Evolutionary conservation across 306 rosid species (phyloP).

Genomic region (Neltuma alba): DNA sequence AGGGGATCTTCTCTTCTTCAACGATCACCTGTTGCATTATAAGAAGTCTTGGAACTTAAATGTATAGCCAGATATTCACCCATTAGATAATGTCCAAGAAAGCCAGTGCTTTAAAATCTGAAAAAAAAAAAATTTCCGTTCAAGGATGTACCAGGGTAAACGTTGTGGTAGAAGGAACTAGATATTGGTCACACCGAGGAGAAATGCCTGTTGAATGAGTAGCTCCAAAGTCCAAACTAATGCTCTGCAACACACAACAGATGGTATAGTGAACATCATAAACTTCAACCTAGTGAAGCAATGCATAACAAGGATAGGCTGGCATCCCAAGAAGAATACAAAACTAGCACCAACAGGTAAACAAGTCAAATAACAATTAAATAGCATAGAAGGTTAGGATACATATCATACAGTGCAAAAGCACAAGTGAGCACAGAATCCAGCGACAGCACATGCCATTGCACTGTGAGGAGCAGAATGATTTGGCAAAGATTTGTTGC

Average conservation of each 20-base stretch:
- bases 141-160: conserved; percentile 27
- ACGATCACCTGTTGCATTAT: conserved; percentile 12
- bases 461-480: conserved; percentile 33
- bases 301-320: conserved; percentile 8
- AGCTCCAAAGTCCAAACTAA: conserved; percentile 28
- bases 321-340: conserved; percentile 22
- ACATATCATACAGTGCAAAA: conserved; percentile 24
- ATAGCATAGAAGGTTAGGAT: conserved; percentile 10
- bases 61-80: conserved; percentile 15
- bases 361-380: conserved; percentile 23
- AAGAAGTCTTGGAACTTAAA: conserved; percentile 11
- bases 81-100: conserved; percentile 27
- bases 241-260: conserved; percentile 32
- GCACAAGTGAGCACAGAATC: background rate
- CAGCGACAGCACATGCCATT: conserved; percentile 12
- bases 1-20: conserved; percentile 23
- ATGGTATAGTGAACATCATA: conserved; percentile 28
- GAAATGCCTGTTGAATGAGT: conserved; percentile 23
- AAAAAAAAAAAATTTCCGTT: conserved; percentile 15
- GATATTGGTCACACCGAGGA: conserved; percentile 19
- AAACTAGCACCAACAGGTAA: conserved; percentile 9
- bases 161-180: conserved; percentile 27
- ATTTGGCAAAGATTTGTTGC: conserved; percentile 30
- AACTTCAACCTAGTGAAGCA: conserved; percentile 35
- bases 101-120: conserved; percentile 33